Conservation (phyloP, 192 early-diverging fungal species). For the Allomyces macrogynus region DNA sequence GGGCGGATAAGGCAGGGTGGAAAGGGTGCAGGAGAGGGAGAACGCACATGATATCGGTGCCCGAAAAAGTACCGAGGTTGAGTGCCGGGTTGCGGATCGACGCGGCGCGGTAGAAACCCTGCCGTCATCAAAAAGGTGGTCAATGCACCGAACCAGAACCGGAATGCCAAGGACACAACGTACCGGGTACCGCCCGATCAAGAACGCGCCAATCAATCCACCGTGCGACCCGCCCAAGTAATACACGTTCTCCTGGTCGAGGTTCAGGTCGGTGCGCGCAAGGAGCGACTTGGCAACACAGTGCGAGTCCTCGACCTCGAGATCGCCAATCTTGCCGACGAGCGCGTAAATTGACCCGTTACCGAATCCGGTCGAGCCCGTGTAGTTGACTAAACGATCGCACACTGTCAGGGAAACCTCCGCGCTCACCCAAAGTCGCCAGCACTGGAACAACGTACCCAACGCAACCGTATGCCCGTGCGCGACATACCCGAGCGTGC, state of each 20-base stretch:
- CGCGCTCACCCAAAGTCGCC: too few species aligned
- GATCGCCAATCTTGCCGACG: constrained; percentile 40
- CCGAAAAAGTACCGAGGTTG: constrained; percentile 21
- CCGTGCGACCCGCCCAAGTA: constrained; percentile 56
- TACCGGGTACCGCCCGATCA: constrained; percentile 24
- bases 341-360: constrained; percentile 38
- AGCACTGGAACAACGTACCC: too few species aligned
- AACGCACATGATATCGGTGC: constrained; percentile 5
- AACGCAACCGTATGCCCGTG: constrained; percentile 10
- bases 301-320: constrained; percentile 47
- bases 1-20: constrained; percentile 19
- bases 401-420: too few species aligned
- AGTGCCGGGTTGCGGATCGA: constrained; percentile 57
- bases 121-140: too few species aligned
- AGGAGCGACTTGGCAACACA: constrained; percentile 8
- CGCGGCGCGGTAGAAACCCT: constrained; percentile 37
- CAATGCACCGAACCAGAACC: too few species aligned
- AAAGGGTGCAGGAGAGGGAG: background rate
- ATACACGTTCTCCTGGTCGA: constrained; percentile 26
- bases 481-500: constrained; percentile 40
- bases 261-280: constrained; percentile 8
- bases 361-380: constrained; percentile 61
- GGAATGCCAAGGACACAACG: too few species aligned
- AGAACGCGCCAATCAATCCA: constrained; percentile 38
- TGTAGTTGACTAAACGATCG: constrained; percentile 61